Conservation (phyloP, 441 rosid genomes). For the Sinapis alba region DNA sequence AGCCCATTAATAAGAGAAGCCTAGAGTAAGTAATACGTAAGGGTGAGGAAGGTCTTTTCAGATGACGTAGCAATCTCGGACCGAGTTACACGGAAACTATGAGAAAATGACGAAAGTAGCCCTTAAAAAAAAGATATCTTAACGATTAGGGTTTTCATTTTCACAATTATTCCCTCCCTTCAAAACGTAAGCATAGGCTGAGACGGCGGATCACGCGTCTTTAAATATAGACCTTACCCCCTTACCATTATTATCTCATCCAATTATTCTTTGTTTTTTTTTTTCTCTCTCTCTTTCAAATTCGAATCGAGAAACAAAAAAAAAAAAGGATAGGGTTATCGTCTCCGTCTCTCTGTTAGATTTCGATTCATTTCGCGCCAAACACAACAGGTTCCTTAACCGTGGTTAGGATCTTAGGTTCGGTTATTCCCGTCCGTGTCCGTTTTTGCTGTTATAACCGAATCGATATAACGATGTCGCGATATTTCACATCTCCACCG, state of each 20-base stretch:
- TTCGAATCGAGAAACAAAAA: not conserved
- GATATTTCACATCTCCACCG: slow-evolving; percentile 66
- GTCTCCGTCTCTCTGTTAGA: not conserved
- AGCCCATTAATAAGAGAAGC: not conserved
- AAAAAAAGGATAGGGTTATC: slow-evolving; percentile 4
- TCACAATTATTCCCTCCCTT: not conserved
- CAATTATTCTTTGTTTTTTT: not conserved
- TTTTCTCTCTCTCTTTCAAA: not conserved
- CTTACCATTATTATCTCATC: not conserved
- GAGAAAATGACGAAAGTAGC: slow-evolving; percentile 26
- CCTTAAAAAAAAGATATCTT: not conserved
- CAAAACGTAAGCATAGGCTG: slow-evolving; percentile 15
- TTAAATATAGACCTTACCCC: slow-evolving; percentile 35
- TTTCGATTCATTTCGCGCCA: slow-evolving; percentile 26
- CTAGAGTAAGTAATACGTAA: slow-evolving; percentile 14
- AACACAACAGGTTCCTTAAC: not conserved
- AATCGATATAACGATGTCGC: slow-evolving; percentile 55
- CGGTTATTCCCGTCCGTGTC: not conserved
- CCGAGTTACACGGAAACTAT: slow-evolving; percentile 25
- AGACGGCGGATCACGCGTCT: slow-evolving; percentile 48
- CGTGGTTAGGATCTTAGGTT: not conserved
- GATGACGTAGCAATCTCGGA: slow-evolving; percentile 33
- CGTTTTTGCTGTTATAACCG: not conserved
- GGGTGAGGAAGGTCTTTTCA: slow-evolving; percentile 2
- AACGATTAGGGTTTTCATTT: slow-evolving; percentile 34